These are phyloP conservation scores for Fusarium pseudoanthophilum DNA, from an alignment of 2,329 filamentous ascomycete species.

Conservation along the genomic window DNA sequence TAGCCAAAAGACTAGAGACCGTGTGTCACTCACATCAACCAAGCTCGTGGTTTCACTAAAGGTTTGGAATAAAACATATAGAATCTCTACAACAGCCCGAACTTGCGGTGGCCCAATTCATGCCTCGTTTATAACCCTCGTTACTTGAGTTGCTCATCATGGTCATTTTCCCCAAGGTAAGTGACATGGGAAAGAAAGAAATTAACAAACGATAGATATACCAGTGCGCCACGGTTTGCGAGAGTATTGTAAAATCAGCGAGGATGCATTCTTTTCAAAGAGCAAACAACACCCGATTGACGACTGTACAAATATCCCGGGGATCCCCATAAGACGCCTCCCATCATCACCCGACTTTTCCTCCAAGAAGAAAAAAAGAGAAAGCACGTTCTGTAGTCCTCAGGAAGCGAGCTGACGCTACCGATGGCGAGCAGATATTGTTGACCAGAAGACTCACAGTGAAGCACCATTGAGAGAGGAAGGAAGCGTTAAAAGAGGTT, in stretches of 20 bases:
- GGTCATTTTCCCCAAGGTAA: slow-evolving; percentile 25
- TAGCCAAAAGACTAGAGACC: neutral
- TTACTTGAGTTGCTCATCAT: slow-evolving; percentile 36
- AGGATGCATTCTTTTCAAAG: slow-evolving; percentile 47
- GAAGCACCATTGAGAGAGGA: slow-evolving; percentile 44
- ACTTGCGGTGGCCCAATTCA: slow-evolving; percentile 28
- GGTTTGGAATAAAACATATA: slow-evolving; percentile 4
- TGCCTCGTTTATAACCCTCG: slow-evolving; percentile 32
- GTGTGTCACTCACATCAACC: neutral
- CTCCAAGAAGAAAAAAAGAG: slow-evolving; percentile 45
- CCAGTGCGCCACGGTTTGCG: slow-evolving; percentile 36
- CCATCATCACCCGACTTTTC: slow-evolving; percentile 46
- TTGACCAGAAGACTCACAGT: slow-evolving; percentile 46
- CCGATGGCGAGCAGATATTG: slow-evolving; percentile 36
- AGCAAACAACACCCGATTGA: slow-evolving; percentile 43
- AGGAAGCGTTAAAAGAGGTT: slow-evolving; percentile 40
- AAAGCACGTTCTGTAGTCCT: slow-evolving; percentile 44
- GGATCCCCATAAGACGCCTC: slow-evolving; percentile 47
- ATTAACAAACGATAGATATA: slow-evolving; percentile 30
- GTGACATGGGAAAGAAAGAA: slow-evolving; percentile 17
- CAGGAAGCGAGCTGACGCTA: slow-evolving; percentile 37
- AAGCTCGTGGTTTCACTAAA: neutral
- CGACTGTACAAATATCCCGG: slow-evolving; percentile 46
- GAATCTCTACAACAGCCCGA: slow-evolving; percentile 27
- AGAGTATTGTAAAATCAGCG: slow-evolving; percentile 40